phyloP scores from a whole-genome alignment of 768 basidiomycete species.

The Agaricus blazei region DNA sequence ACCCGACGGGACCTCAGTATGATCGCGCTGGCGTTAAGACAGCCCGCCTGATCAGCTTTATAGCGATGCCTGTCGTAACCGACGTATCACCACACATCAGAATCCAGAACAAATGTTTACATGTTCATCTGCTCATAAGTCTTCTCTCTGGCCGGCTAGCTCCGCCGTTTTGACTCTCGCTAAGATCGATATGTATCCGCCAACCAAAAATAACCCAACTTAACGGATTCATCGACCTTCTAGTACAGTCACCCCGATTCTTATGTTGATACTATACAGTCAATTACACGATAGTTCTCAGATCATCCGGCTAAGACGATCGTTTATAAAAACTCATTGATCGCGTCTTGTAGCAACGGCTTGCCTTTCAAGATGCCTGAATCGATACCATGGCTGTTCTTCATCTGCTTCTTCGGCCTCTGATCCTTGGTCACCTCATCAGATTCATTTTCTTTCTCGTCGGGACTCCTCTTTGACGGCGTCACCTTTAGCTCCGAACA shows the following conservation, averaged over 20 bases:
- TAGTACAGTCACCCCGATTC: not conserved
- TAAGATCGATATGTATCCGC: no score
- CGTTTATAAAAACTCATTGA: slow-evolving; percentile 30
- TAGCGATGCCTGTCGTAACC: no score
- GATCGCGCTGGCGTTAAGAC: no score
- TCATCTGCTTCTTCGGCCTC: slow-evolving; percentile 27
- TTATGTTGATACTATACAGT: slow-evolving; percentile 1
- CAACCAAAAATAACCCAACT: not conserved
- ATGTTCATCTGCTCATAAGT: no score
- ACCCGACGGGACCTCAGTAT: not conserved
- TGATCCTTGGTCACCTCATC: slow-evolving; percentile 1
- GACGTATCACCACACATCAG: no score
- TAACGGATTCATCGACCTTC: not conserved
- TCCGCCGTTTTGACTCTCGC: no score
- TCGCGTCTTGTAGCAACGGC: slow-evolving; percentile 56
- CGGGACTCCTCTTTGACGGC: slow-evolving; percentile 13
- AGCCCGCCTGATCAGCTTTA: no score
- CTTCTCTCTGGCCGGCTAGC: no score
- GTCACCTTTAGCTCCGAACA: slow-evolving; percentile 11
- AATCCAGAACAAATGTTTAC: no score
- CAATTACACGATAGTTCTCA: not conserved
- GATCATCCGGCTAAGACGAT: not conserved
- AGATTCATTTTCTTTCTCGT: slow-evolving; percentile 11
- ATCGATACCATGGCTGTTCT: slow-evolving; percentile 21
- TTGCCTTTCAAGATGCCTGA: slow-evolving; percentile 48